These are phyloP conservation scores for Botrytis fabae DNA, from an alignment of 2,329 filamentous ascomycete species.

Conservation along the genomic window DNA sequence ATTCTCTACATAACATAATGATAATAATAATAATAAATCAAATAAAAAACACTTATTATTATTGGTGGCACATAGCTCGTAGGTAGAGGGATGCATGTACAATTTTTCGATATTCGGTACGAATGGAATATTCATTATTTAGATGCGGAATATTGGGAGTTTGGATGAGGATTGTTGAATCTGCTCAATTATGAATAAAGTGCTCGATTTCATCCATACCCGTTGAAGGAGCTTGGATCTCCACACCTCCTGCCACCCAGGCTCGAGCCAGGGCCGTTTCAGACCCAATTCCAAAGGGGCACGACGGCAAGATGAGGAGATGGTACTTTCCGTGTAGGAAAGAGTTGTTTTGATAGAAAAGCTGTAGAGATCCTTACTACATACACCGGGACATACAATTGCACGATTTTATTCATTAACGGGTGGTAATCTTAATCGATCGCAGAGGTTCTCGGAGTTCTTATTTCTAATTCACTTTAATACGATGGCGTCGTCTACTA, in stretches of 20 bases:
- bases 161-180: not conserved
- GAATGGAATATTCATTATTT: not conserved
- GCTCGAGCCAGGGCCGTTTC: not conserved
- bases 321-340: not conserved
- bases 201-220: not conserved
- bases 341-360: not conserved
- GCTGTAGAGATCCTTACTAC: not conserved
- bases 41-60: too few species aligned
- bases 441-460: not conserved
- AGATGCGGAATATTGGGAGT: not conserved
- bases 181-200: not conserved
- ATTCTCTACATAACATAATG: not conserved
- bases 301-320: not conserved
- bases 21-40: too few species aligned
- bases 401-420: not conserved
- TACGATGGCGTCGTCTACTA: constrained; percentile 12
- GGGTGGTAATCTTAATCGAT: not conserved
- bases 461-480: not conserved
- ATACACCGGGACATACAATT: not conserved
- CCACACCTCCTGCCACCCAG: not conserved
- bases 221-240: constrained; percentile 9
- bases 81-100: too few species aligned
- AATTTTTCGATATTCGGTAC: too few species aligned
- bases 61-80: too few species aligned
- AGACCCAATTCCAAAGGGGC: not conserved